A percentile compares a stretch with the other conserved stretches of the same genome.
Evolutionary conservation across 148 eudicot species (phyloP).

Genomic region (Arbutus unedo): DNA sequence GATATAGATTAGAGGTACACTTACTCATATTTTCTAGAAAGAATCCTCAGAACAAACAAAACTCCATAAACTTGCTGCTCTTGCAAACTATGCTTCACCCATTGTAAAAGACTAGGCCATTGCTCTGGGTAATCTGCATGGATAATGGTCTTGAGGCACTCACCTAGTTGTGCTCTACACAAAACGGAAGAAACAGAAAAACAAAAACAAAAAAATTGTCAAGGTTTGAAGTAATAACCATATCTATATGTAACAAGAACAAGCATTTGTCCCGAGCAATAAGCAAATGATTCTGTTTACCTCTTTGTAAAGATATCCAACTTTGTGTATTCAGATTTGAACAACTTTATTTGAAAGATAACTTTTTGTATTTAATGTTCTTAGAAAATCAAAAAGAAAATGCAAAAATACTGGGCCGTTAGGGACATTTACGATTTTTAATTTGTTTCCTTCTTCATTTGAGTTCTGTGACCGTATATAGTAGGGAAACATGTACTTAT

Average conservation of each 20-base stretch:
- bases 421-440: neutral
- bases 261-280: neutral
- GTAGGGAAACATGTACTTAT: no score
- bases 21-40: slow-evolving; percentile 98
- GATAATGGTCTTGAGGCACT: slow-evolving; percentile 92
- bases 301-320: neutral
- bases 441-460: no score
- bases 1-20: slow-evolving; percentile 15
- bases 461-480: no score
- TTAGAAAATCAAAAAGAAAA: neutral
- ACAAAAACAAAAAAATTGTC: neutral
- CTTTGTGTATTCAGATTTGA: neutral
- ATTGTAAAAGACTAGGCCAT: slow-evolving; percentile 90
- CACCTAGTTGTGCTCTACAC: slow-evolving; percentile 87
- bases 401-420: neutral
- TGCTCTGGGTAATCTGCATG: slow-evolving; percentile 97
- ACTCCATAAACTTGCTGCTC: slow-evolving; percentile 96
- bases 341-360: neutral
- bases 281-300: neutral
- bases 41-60: slow-evolving; percentile 86
- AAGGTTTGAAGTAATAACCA: neutral
- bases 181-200: neutral
- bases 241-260: neutral
- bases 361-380: neutral
- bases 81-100: slow-evolving; percentile 94